Evolutionary conservation across 169 alveolate genomes (phyloP).

Genomic region (Perkinsus chesapeaki): DNA sequence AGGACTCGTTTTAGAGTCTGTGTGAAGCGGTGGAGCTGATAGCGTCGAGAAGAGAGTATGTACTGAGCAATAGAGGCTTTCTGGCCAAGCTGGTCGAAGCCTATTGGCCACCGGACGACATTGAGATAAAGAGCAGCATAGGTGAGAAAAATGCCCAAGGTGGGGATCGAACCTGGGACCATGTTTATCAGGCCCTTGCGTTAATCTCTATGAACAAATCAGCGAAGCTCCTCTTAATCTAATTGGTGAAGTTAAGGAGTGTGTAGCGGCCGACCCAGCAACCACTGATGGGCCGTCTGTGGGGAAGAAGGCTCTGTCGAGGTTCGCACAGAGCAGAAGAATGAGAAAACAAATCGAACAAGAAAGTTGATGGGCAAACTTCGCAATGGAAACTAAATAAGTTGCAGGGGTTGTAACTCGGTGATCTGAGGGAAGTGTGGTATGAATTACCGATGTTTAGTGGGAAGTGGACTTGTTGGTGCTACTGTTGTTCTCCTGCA

Average conservation of each 20-base stretch:
- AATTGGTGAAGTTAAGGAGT: background rate
- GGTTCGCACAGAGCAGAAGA: background rate
- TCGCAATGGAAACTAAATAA: background rate
- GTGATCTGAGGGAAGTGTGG: background rate
- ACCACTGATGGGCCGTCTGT: background rate
- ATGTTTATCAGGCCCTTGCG: background rate
- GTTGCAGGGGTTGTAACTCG: background rate
- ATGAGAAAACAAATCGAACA: background rate
- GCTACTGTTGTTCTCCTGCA: too few relatives aligned
- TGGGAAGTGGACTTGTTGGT: too few relatives aligned
- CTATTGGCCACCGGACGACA: background rate
- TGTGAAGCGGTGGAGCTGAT: background rate
- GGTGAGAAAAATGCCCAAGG: background rate
- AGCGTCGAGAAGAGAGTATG: background rate
- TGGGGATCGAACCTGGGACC: background rate
- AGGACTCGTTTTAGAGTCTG: background rate
- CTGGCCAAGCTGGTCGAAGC: background rate
- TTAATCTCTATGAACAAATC: background rate
- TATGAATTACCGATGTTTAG: background rate
- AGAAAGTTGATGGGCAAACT: background rate
- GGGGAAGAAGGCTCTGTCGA: background rate
- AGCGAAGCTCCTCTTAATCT: background rate
- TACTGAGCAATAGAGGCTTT: background rate
- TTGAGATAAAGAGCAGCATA: background rate
- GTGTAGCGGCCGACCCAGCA: background rate